Conservation (phyloP, 495 filamentous ascomycete species). For the Trichodelitschia bisporula region DNA sequence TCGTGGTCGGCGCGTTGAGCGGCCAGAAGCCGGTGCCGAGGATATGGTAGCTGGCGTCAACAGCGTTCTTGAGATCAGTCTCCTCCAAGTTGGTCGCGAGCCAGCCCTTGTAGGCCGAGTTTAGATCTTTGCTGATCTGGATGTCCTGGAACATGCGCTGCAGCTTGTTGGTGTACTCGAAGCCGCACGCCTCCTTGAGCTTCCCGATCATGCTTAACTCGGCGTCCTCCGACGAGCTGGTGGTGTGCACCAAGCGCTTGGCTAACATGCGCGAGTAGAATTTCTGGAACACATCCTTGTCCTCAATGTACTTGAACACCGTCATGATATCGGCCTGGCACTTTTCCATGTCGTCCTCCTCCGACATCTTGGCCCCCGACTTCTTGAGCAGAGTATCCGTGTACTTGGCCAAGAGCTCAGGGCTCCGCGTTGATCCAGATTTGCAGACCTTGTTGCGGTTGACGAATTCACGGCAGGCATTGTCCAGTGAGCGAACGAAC, state of each 20-base stretch:
- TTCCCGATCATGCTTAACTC: constrained; percentile 99
- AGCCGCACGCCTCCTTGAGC: constrained; percentile 93
- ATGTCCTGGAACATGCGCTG: constrained; percentile 99
- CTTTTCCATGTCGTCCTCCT: constrained; percentile 81
- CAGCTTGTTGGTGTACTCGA: constrained; percentile 97
- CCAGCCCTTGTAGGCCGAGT: constrained; percentile 57
- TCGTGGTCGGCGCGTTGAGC: constrained; percentile 55
- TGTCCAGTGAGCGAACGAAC: constrained; percentile 89
- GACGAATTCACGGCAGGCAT: constrained; percentile 92
- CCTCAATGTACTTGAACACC: constrained; percentile 99
- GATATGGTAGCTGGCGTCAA: constrained; percentile 68
- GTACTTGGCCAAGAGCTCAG: constrained; percentile 85
- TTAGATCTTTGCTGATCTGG: constrained; percentile 93
- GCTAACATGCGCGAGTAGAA: constrained; percentile 96
- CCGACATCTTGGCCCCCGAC: constrained; percentile 55
- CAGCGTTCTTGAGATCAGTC: constrained; percentile 19
- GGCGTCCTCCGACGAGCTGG: constrained; percentile 85
- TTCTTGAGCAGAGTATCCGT: constrained; percentile 87
- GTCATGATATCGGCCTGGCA: constrained; percentile 94
- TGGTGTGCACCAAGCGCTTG: constrained; percentile 80
- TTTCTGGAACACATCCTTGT: constrained; percentile 99
- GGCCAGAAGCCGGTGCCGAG: constrained; percentile 97
- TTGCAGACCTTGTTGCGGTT: constrained; percentile 94
- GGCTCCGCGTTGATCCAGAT: constrained; percentile 71
- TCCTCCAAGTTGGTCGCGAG: constrained; percentile 31